Conservation (phyloP, 2,329 filamentous ascomycete species). For the Plenodomus tracheiphilus region DNA sequence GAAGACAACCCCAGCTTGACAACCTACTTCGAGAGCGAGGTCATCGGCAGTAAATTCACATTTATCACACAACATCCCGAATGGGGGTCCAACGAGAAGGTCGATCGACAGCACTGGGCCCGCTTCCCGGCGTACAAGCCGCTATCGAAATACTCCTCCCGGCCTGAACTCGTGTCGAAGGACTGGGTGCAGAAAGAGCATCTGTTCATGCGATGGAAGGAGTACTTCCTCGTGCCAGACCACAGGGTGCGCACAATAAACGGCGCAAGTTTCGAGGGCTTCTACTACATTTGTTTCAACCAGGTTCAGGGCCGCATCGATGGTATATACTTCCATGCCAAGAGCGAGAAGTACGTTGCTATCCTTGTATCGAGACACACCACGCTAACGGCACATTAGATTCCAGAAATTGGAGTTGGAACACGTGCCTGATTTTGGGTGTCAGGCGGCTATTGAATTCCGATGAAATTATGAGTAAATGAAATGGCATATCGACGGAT, state of each 20-base stretch:
- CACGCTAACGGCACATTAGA: conserved; percentile 52
- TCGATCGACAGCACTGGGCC: conserved; percentile 90
- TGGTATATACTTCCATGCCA: conserved; percentile 96
- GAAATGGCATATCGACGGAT: conserved; percentile 26
- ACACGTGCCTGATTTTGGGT: conserved; percentile 82
- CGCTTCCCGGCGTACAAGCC: conserved; percentile 87
- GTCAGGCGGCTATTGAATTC: conserved; percentile 86
- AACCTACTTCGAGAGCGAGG: conserved; percentile 97
- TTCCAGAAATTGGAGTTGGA: conserved; percentile 92
- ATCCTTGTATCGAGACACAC: not conserved
- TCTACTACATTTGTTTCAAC: conserved; percentile 99
- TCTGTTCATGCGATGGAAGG: conserved; percentile 99
- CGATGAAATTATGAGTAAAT: conserved; percentile 58
- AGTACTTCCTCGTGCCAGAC: conserved; percentile 94
- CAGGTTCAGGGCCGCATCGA: conserved; percentile 83
- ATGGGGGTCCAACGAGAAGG: conserved; percentile 92
- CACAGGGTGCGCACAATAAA: conserved; percentile 88
- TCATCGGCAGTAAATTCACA: conserved; percentile 92
- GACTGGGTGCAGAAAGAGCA: conserved; percentile 80
- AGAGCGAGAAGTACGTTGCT: conserved; percentile 88
- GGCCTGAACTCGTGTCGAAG: conserved; percentile 61
- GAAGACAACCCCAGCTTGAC: conserved; percentile 96
- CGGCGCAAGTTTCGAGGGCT: conserved; percentile 95
- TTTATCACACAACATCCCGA: conserved; percentile 86
- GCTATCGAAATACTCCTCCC: conserved; percentile 66